Percentiles rank a stretch among this genome's conserved stretches.
These are phyloP conservation scores for Neopestalotiopsis rosae DNA, from an alignment of 2,329 filamentous ascomycete genomes.

Conservation along the genomic window DNA sequence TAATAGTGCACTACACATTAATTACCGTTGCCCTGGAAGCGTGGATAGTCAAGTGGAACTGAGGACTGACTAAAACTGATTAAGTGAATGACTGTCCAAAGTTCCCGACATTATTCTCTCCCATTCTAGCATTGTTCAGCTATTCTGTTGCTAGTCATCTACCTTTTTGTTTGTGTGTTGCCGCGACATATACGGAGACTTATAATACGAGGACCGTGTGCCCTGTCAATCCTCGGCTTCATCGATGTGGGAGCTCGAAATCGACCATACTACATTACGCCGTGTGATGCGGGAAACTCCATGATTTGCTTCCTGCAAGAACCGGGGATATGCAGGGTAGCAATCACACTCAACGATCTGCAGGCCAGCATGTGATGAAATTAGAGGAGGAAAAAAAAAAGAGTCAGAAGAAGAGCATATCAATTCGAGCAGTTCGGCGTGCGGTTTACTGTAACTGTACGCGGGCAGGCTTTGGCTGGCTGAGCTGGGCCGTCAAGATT, in stretches of 20 bases:
- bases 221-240: background rate
- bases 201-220: background rate
- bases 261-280: background rate
- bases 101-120: too few relatives aligned
- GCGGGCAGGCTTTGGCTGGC: background rate
- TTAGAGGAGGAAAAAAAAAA: background rate
- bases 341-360: background rate
- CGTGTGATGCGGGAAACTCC: background rate
- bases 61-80: background rate
- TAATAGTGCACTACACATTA: background rate
- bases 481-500: too few relatives aligned
- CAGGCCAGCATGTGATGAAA: conserved; percentile 1
- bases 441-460: background rate
- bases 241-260: background rate
- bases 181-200: too few relatives aligned
- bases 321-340: conserved; percentile 1
- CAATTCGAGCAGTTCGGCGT: background rate
- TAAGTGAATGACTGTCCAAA: too few relatives aligned
- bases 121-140: too few relatives aligned
- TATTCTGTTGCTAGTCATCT: too few relatives aligned
- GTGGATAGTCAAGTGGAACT: background rate
- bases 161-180: too few relatives aligned
- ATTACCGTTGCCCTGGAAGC: conserved; percentile 1
- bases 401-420: background rate
- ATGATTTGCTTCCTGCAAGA: background rate